A percentile compares a stretch with the other conserved stretches of the same genome.
phyloP scores from a whole-genome alignment of 352 stramenopile species.

The Pythium aquatile region DNA sequence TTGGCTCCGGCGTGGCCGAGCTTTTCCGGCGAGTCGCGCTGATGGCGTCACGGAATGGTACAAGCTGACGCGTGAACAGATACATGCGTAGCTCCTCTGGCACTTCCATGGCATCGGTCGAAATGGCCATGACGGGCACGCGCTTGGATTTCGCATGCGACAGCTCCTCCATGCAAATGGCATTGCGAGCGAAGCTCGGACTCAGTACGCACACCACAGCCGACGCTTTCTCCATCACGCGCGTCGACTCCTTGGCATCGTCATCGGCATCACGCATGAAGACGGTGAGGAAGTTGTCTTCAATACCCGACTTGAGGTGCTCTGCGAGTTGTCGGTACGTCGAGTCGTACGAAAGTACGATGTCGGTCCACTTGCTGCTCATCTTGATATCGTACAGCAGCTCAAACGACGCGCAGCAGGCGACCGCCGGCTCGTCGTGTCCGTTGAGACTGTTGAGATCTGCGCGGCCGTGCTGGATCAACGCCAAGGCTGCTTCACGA shows the following conservation, averaged over 20 bases:
- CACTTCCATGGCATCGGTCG: conserved; percentile 53
- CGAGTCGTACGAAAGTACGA: conserved; percentile 78
- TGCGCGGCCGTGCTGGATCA: conserved; percentile 56
- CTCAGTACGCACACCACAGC: conserved; percentile 73
- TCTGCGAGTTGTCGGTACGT: conserved; percentile 62
- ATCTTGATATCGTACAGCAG: conserved; percentile 78
- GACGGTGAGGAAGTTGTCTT: conserved; percentile 73
- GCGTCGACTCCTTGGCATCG: conserved; percentile 41
- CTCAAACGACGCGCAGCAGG: conserved; percentile 74
- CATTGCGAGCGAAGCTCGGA: conserved; percentile 58
- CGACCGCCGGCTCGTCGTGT: conserved; percentile 53
- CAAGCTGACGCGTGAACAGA: conserved; percentile 76
- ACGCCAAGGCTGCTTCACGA: conserved; percentile 54
- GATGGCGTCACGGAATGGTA: conserved; percentile 65
- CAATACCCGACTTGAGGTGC: conserved; percentile 57
- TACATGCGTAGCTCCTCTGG: conserved; percentile 77
- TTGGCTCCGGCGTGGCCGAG: conserved; percentile 23
- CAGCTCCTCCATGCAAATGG: conserved; percentile 78
- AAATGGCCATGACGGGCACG: conserved; percentile 72
- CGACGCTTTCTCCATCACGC: conserved; percentile 62
- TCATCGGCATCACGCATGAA: conserved; percentile 59
- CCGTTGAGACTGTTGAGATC: conserved; percentile 55
- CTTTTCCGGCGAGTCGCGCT: conserved; percentile 14
- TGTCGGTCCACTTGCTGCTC: conserved; percentile 61
- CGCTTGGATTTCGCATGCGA: conserved; percentile 68